These are phyloP conservation scores for Aspergillus ostianus DNA, from an alignment of 495 filamentous ascomycete species.

Conservation along the genomic window DNA sequence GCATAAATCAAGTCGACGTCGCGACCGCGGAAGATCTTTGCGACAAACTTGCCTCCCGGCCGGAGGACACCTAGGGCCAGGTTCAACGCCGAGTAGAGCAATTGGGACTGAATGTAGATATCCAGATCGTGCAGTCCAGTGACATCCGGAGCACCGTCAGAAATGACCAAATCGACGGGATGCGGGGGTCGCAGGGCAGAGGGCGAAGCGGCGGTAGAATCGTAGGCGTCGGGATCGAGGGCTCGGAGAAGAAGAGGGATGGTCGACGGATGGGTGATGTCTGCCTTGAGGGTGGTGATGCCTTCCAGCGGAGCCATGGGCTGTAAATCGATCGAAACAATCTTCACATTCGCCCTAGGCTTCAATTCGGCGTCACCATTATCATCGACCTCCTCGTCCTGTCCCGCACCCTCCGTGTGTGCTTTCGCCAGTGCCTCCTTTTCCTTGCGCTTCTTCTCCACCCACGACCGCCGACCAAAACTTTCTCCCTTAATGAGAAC, in stretches of 20 bases:
- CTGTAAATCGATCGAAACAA: constrained; percentile 92
- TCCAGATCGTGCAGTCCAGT: constrained; percentile 96
- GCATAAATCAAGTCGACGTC: constrained; percentile 92
- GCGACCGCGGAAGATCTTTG: constrained; percentile 93
- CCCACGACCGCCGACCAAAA: constrained; percentile 79
- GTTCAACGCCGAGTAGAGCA: constrained; percentile 90
- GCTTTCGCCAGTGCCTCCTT: constrained; percentile 41
- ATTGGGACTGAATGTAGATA: constrained; percentile 94
- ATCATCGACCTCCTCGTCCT: constrained; percentile 25
- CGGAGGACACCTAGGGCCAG: constrained; percentile 87
- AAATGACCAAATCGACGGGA: constrained; percentile 87
- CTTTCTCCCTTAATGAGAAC: constrained; percentile 90
- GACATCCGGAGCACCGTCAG: constrained; percentile 93
- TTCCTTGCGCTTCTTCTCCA: constrained; percentile 69
- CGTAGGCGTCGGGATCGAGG: constrained; percentile 72
- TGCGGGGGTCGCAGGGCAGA: constrained; percentile 52
- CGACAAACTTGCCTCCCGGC: constrained; percentile 92
- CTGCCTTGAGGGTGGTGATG: constrained; percentile 85
- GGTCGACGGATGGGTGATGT: constrained; percentile 96
- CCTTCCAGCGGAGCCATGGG: constrained; percentile 92
- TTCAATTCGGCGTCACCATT: constrained; percentile 40
- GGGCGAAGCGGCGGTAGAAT: constrained; percentile 45
- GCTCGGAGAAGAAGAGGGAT: constrained; percentile 83
- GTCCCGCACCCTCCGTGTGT: constrained; percentile 24
- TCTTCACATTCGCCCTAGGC: constrained; percentile 77